A percentile compares a stretch with the other conserved stretches of the same genome.
Evolutionary conservation across 805 yeast species (phyloP).

Genomic region (Yamadazyma phyllophila): DNA sequence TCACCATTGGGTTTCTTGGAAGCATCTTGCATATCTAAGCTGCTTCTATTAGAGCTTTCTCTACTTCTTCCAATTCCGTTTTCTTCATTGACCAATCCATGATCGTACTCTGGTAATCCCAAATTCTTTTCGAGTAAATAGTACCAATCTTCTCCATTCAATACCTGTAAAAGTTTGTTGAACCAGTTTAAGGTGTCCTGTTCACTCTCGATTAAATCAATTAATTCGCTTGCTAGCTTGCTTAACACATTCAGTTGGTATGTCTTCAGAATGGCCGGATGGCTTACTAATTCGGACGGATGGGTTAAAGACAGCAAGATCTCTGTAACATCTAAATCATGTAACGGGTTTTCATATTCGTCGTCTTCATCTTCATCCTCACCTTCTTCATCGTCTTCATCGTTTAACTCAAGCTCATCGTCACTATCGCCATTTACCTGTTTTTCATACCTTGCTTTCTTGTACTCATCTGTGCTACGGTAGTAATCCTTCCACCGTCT

Average conservation of each 20-base stretch:
- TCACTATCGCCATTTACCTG: conserved; percentile 18
- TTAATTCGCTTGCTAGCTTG: conserved; percentile 64
- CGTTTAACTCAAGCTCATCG: conserved; percentile 2
- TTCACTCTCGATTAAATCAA: conserved; percentile 77
- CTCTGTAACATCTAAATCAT: conserved; percentile 33
- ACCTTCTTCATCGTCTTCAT: conserved; percentile 12
- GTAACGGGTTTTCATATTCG: conserved; percentile 29
- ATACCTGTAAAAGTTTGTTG: conserved; percentile 68
- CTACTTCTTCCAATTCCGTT: neutral
- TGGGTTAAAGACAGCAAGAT: conserved; percentile 75
- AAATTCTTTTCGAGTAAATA: conserved; percentile 62
- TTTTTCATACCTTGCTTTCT: conserved; percentile 10
- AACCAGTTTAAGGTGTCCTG: conserved; percentile 73
- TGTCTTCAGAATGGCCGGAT: conserved; percentile 66
- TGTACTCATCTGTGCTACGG: conserved; percentile 14
- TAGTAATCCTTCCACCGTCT: conserved; percentile 34
- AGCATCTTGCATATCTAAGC: conserved; percentile 17
- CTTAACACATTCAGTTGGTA: conserved; percentile 54
- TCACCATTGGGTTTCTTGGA: conserved; percentile 1
- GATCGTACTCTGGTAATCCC: conserved; percentile 68
- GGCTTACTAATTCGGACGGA: conserved; percentile 74
- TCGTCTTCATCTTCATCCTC: conserved; percentile 16
- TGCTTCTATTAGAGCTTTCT: neutral
- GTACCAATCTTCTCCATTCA: conserved; percentile 84
- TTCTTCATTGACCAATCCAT: conserved; percentile 39